These are phyloP conservation scores for Sparassis latifolia DNA, from an alignment of 1,284 basidiomycete genomes.

Conservation along the genomic window DNA sequence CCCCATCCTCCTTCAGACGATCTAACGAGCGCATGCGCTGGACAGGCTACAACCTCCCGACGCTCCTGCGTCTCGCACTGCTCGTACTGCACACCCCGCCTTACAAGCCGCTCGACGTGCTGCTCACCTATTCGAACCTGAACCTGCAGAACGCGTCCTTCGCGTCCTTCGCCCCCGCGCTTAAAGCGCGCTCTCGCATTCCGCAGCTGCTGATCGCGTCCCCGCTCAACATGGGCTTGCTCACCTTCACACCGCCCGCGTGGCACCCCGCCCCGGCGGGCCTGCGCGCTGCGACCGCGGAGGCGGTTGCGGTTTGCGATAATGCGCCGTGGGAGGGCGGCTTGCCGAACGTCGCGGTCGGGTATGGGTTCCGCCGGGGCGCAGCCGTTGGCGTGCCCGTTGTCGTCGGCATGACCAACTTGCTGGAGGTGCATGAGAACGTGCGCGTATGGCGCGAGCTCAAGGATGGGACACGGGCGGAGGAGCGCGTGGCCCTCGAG, in stretches of 20 bases:
- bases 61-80: constrained; percentile 77
- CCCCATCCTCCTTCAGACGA: background rate
- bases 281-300: constrained; percentile 38
- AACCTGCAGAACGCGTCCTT: constrained; percentile 78
- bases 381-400: constrained; percentile 51
- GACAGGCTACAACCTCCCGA: constrained; percentile 84
- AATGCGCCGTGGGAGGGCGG: constrained; percentile 35
- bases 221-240: constrained; percentile 88
- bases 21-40: too few species aligned
- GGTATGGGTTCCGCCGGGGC: constrained; percentile 58
- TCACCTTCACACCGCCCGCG: constrained; percentile 59
- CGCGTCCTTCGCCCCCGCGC: constrained; percentile 50
- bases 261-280: constrained; percentile 83
- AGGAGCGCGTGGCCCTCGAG: constrained; percentile 44
- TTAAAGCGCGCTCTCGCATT: constrained; percentile 61
- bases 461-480: constrained; percentile 29
- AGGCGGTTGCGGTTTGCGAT: constrained; percentile 24
- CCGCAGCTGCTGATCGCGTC: constrained; percentile 78
- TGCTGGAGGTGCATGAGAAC: constrained; percentile 69
- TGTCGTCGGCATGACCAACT: constrained; percentile 70
- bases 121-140: constrained; percentile 86
- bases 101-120: constrained; percentile 67
- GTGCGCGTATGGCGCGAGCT: constrained; percentile 63
- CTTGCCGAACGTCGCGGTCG: constrained; percentile 66
- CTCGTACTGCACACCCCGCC: constrained; percentile 63